phyloP scores from a whole-genome alignment of 169 alveolate species.

The Plasmodium berghei region DNA sequence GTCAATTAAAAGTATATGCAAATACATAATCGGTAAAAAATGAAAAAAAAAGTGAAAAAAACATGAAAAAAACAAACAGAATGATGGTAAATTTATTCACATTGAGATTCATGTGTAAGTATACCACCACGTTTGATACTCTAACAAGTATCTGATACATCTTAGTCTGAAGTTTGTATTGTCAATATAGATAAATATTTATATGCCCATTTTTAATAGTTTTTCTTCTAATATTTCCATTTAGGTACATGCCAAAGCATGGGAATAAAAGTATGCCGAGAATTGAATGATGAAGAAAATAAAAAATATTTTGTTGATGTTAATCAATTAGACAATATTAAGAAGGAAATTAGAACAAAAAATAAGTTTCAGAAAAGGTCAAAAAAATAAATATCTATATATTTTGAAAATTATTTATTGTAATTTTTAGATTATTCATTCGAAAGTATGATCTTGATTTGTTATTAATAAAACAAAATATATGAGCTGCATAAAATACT shows the following conservation, averaged over 20 bases:
- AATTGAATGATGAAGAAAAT: conserved; percentile 84
- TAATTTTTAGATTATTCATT: too few relatives aligned
- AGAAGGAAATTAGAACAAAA: conserved; percentile 83
- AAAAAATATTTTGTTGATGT: conserved; percentile 88
- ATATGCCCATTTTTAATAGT: background rate
- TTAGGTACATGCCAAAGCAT: conserved; percentile 85
- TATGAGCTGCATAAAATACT: too few relatives aligned
- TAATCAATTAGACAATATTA: conserved; percentile 85
- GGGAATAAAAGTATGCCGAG: conserved; percentile 86
- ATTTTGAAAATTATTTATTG: too few relatives aligned
- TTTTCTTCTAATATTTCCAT: background rate
- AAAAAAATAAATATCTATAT: conserved; percentile 11
- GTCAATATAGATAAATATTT: too few relatives aligned
- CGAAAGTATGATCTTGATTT: too few relatives aligned
- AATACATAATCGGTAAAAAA: conserved; percentile 79
- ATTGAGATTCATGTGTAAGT: too few relatives aligned
- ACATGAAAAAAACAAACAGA: conserved; percentile 77
- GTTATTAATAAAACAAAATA: too few relatives aligned
- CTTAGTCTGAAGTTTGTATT: too few relatives aligned
- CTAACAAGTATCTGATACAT: too few relatives aligned
- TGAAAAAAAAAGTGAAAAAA: conserved; percentile 31
- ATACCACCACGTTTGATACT: background rate
- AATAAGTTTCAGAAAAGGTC: conserved; percentile 75
- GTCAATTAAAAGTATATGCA: conserved; percentile 80
- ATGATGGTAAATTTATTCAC: background rate